Percentiles rank a stretch among this genome's conserved stretches.
Conservation (phyloP, 306 rosid species). For the Vicia villosa region DNA sequence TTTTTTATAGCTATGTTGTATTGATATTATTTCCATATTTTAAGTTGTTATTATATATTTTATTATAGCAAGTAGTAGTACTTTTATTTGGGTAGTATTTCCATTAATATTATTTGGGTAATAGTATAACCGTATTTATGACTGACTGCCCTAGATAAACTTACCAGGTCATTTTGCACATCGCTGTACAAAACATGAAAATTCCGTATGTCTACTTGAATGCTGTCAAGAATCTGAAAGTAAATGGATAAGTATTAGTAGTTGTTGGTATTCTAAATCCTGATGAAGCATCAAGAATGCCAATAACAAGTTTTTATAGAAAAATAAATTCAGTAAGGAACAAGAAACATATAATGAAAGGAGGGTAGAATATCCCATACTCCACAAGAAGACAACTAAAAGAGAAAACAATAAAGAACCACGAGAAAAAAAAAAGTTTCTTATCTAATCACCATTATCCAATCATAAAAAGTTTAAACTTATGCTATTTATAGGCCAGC, state of each 20-base stretch:
- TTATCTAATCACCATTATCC: slow-evolving; percentile 11
- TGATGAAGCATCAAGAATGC: background rate
- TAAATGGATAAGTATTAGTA: slow-evolving; percentile 27
- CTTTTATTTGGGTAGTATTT: background rate
- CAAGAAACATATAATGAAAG: background rate
- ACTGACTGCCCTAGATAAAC: slow-evolving; percentile 4
- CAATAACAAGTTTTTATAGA: background rate
- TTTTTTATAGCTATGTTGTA: background rate
- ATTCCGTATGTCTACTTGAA: slow-evolving; percentile 80
- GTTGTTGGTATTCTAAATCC: slow-evolving; percentile 21
- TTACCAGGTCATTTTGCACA: slow-evolving; percentile 58
- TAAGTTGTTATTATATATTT: background rate
- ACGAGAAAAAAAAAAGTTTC: slow-evolving; percentile 9
- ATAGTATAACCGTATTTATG: background rate
- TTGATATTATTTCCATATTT: background rate
- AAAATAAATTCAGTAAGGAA: slow-evolving; percentile 2
- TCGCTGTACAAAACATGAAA: slow-evolving; percentile 74
- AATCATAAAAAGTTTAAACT: background rate
- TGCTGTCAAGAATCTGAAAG: slow-evolving; percentile 81
- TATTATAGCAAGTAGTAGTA: background rate
- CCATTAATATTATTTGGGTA: no score
- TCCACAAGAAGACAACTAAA: background rate
- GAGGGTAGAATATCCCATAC: slow-evolving; percentile 5
- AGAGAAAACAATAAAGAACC: slow-evolving; percentile 16
- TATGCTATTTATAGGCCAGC: background rate